phyloP scores from a whole-genome alignment of 768 basidiomycete genomes.

The Kwoniella dendrophila region DNA sequence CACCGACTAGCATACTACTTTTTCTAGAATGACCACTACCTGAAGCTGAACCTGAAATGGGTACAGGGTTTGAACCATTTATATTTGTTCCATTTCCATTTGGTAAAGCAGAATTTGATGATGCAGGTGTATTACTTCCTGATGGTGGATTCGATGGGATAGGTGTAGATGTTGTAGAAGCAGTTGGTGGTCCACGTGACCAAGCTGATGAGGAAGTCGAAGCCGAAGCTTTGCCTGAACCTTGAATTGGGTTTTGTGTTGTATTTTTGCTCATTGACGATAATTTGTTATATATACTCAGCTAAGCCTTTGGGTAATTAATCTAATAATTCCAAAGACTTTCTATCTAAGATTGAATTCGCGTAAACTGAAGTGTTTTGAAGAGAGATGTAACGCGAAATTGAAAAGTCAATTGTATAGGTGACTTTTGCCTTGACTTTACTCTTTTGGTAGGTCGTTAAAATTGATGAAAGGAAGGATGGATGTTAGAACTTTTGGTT shows the following conservation, averaged over 20 bases:
- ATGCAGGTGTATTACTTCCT: conserved; percentile 15
- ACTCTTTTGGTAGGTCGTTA: background rate
- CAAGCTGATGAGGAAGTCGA: conserved; percentile 68
- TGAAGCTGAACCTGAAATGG: conserved; percentile 25
- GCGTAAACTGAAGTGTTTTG: background rate
- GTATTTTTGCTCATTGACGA: conserved; percentile 86
- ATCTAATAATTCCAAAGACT: background rate
- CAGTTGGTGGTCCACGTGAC: conserved; percentile 79
- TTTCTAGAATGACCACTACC: conserved; percentile 67
- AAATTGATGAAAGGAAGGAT: background rate
- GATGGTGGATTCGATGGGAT: conserved; percentile 20
- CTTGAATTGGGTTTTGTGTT: conserved; percentile 63
- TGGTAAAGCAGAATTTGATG: conserved; percentile 17
- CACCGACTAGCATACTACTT: conserved; percentile 70
- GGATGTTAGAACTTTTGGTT: background rate
- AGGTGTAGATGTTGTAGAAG: conserved; percentile 61
- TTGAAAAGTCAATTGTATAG: background rate
- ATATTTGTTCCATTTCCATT: conserved; percentile 18
- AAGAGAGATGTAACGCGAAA: background rate
- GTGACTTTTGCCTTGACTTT: background rate
- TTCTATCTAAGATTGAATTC: background rate
- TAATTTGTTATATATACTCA: background rate
- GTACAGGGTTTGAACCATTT: conserved; percentile 25
- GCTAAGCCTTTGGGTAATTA: conserved; percentile 5
- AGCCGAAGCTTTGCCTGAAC: conserved; percentile 59